phyloP scores from a whole-genome alignment of 2,329 filamentous ascomycete species.

The Fusarium chaquense region DNA sequence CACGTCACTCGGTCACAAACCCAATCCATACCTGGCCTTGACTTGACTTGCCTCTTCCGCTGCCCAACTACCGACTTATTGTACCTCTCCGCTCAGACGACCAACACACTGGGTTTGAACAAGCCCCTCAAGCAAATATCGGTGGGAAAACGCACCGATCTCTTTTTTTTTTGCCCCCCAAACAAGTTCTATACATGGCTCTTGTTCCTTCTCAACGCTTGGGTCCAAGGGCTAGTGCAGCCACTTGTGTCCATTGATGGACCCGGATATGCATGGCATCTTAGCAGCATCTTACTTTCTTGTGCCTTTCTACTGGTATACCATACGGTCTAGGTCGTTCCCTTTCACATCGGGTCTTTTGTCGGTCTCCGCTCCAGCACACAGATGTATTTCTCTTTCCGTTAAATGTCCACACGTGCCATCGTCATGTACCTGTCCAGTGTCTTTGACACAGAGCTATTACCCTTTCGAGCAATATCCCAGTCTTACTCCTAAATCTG shows the following conservation, averaged over 20 bases:
- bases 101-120: conserved; percentile 26
- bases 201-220: conserved; percentile 36
- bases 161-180: conserved; percentile 35
- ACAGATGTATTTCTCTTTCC: conserved; percentile 32
- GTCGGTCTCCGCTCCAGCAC: conserved; percentile 40
- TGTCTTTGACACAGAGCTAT: conserved; percentile 42
- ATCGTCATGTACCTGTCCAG: conserved; percentile 37
- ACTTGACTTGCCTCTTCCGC: conserved; percentile 27
- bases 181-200: conserved; percentile 38
- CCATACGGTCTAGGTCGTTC: conserved; percentile 35
- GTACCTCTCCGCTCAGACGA: conserved; percentile 30
- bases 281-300: conserved; percentile 45
- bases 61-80: conserved; percentile 32
- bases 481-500: conserved; percentile 29
- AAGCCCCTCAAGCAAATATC: conserved; percentile 30
- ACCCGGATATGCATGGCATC: conserved; percentile 49
- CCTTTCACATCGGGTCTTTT: conserved; percentile 38
- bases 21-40: conserved; percentile 31
- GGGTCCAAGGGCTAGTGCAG: conserved; percentile 49
- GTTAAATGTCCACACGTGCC: conserved; percentile 23
- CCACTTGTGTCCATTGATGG: conserved; percentile 48
- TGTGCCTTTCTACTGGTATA: conserved; percentile 30
- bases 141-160: conserved; percentile 32
- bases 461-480: conserved; percentile 41
- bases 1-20: conserved; percentile 45